Evolutionary conservation across 192 early-diverging fungal genomes (phyloP), one percentile per base, ranked within the genome.

Genomic region (Gigaspora rosea): DNA sequence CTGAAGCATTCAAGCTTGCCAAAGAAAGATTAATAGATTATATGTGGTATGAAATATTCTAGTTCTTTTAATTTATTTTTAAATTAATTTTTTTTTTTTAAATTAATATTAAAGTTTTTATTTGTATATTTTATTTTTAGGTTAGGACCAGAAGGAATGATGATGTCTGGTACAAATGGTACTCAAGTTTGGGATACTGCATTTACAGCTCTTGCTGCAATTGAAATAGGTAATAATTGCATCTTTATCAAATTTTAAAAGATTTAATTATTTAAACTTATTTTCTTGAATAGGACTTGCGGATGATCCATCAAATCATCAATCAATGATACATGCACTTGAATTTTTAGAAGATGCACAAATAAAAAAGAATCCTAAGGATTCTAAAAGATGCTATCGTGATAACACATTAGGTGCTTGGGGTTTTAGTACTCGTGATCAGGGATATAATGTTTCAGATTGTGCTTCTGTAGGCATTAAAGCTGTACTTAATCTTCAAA

Each of bases 121-220:
- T 76, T 8, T 8, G 15, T 18, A 27, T 47, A 22, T 27, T 13
- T 48, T 9, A 32, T 57, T 56, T 41, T 76, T 77, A 83, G 82
- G 83, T 91, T 98, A 90, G 88, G 91, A 64, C 73, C 82, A 32
- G 91, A 93, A 75, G 97, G 97, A 3, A 90, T 99, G 92, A 93
- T 95, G 82, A 93, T 94, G 84, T 95, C 94, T 78, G 96, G 96
- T 11, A 99, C 97, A 16, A 98, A 99, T 74, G 97, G 97, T 12
- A 94, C 92, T 70, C 97, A 99, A 81, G 83, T 98, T 49, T 99
- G 97, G 97, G 97, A 99, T 82, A 92, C 95, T 3, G 89, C 94
- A 1, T 94, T 98, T 83, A 82, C 89, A 48, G 91, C 90, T 47
- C 96, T 97, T 78, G 97, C 96, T 0, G 81, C 88, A 2, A 85